These are phyloP conservation scores for Avena sativa DNA, from an alignment of 176 grass and related monocot species.

Conservation along the genomic window DNA sequence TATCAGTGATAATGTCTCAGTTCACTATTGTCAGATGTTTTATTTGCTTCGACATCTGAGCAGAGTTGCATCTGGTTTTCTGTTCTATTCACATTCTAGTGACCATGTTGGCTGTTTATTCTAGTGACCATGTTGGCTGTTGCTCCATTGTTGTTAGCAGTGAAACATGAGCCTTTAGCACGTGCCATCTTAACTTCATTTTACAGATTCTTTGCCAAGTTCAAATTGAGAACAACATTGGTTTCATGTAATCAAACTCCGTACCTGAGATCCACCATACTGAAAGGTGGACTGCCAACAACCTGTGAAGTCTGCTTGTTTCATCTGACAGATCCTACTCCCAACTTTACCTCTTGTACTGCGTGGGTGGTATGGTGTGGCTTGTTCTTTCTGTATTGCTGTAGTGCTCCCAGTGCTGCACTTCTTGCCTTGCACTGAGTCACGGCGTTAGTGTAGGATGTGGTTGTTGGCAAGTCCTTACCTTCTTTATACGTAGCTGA, in stretches of 20 bases:
- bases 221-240: slow-evolving; percentile 9
- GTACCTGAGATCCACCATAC: slow-evolving; percentile 1
- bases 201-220: background rate
- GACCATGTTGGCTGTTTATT: background rate
- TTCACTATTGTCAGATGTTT: background rate
- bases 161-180: background rate
- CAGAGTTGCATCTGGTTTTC: background rate
- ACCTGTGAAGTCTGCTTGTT: background rate
- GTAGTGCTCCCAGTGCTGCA: background rate
- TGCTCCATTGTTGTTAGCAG: slow-evolving; percentile 7
- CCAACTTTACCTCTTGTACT: slow-evolving; percentile 2
- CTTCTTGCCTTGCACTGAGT: background rate
- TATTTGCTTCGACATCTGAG: background rate
- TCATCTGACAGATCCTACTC: background rate
- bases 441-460: background rate
- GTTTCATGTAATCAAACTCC: background rate
- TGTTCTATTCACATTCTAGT: background rate
- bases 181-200: background rate
- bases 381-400: slow-evolving; percentile 22
- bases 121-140: background rate
- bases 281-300: background rate
- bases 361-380: background rate
- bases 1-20: background rate
- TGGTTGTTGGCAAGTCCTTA: background rate
- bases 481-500: background rate